Evolutionary conservation across 2,329 filamentous ascomycete genomes (phyloP).

Genomic region (Hymenoscyphus fraxineus): DNA sequence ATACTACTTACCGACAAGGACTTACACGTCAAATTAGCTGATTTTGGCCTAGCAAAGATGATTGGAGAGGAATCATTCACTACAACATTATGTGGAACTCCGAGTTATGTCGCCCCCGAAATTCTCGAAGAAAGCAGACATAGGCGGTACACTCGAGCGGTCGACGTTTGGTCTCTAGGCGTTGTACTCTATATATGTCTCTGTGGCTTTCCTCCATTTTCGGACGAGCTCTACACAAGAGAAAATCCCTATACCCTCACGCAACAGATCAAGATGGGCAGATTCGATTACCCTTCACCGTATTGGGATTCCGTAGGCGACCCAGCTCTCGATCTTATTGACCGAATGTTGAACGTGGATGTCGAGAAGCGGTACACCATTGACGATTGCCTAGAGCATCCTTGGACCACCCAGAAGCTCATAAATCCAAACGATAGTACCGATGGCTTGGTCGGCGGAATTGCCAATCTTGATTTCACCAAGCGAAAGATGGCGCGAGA

Average conservation of each 20-base stretch:
- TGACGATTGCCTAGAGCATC: constrained; percentile 85
- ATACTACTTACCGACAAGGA: constrained; percentile 85
- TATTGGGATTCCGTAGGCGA: constrained; percentile 93
- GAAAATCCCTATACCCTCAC: constrained; percentile 84
- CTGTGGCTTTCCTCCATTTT: constrained; percentile 95
- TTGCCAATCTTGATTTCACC: constrained; percentile 77
- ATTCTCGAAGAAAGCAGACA: constrained; percentile 79
- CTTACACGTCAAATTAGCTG: constrained; percentile 83
- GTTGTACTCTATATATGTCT: constrained; percentile 97
- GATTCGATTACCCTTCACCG: constrained; percentile 91
- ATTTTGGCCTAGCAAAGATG: constrained; percentile 97
- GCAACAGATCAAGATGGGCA: constrained; percentile 83
- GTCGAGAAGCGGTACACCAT: constrained; percentile 79
- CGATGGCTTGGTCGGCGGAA: constrained; percentile 83
- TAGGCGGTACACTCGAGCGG: constrained; percentile 88
- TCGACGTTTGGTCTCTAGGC: constrained; percentile 96
- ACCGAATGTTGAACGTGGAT: constrained; percentile 89
- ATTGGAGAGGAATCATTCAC: constrained; percentile 98
- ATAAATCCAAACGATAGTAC: constrained; percentile 77
- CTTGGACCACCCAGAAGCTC: constrained; percentile 70
- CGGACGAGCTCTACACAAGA: constrained; percentile 77
- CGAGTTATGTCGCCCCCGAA: constrained; percentile 93
- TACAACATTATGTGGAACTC: constrained; percentile 93
- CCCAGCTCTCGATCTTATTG: constrained; percentile 84
- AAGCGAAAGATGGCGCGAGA: constrained; percentile 77